These are phyloP conservation scores for Madurella fahalii DNA, from an alignment of 2,329 filamentous ascomycete species.

Conservation along the genomic window DNA sequence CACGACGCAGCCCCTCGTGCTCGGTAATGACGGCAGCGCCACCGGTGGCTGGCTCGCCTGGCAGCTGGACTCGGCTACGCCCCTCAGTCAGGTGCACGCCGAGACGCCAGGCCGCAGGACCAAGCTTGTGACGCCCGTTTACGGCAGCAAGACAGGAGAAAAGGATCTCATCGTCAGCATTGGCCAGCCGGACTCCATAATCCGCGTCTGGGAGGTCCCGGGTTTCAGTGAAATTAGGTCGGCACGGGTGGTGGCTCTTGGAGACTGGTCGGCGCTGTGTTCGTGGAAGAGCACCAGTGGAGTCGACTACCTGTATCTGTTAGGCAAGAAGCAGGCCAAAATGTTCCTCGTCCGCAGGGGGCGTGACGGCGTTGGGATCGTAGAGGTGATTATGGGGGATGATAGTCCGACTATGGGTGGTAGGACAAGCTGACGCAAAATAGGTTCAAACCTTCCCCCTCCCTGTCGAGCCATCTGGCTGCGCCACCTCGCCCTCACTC, in stretches of 20 bases:
- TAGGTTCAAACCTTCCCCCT: slow-evolving; percentile 12
- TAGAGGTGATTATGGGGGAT: slow-evolving; percentile 1
- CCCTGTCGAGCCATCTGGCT: slow-evolving; percentile 10
- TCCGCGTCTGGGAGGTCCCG: slow-evolving; percentile 9
- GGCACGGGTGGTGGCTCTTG: slow-evolving; percentile 4
- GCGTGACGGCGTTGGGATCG: not conserved
- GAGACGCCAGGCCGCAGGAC: slow-evolving; percentile 13
- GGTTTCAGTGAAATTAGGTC: slow-evolving; percentile 8
- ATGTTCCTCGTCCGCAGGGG: slow-evolving; percentile 8
- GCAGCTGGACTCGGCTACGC: slow-evolving; percentile 5
- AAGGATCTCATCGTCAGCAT: slow-evolving; percentile 12
- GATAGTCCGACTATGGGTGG: not conserved
- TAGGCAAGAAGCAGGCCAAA: slow-evolving; percentile 12
- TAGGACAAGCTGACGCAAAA: not conserved
- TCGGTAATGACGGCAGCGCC: slow-evolving; percentile 14
- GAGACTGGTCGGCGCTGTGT: slow-evolving; percentile 17
- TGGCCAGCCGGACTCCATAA: slow-evolving; percentile 9
- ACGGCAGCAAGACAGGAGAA: not conserved
- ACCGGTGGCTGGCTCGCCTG: slow-evolving; percentile 11
- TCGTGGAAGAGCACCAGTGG: slow-evolving; percentile 13
- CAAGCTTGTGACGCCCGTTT: slow-evolving; percentile 13
- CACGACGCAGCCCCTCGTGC: slow-evolving; percentile 4
- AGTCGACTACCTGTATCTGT: slow-evolving; percentile 12
- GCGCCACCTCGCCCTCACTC: slow-evolving; percentile 6
- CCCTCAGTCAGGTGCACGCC: slow-evolving; percentile 2